Conservation (phyloP, 805 yeast species). For the Komagataella mondaviorum region DNA sequence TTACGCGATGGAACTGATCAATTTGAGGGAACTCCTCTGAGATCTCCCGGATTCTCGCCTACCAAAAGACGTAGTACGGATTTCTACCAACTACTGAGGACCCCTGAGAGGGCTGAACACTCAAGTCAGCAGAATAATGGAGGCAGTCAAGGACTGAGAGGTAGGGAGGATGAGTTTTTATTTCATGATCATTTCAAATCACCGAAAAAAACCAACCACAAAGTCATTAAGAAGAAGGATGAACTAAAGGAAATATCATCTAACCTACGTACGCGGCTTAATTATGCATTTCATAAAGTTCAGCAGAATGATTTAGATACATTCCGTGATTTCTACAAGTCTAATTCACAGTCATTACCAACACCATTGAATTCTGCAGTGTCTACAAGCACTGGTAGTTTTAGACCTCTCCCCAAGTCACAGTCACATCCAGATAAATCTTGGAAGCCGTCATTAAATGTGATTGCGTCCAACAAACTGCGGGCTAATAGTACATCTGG, state of each 20-base stretch:
- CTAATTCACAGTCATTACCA: not conserved
- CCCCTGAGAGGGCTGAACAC: conserved; percentile 15
- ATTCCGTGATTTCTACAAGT: not conserved
- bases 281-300: conserved; percentile 21
- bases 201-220: conserved; percentile 12
- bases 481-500: not conserved
- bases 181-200: conserved; percentile 15
- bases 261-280: conserved; percentile 20
- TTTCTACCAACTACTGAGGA: conserved; percentile 19
- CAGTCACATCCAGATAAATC: not conserved
- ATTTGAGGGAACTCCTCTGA: conserved; percentile 18
- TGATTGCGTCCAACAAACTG: not conserved
- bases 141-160: conserved; percentile 1
- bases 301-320: conserved; percentile 15
- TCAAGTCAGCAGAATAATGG: conserved; percentile 5
- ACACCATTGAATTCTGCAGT: not conserved
- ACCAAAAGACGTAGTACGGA: conserved; percentile 18
- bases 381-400: not conserved
- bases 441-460: not conserved
- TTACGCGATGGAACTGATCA: conserved; percentile 10
- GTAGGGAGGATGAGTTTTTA: conserved; percentile 15
- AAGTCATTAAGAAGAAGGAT: conserved; percentile 16
- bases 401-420: not conserved
- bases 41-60: conserved; percentile 19
- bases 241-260: conserved; percentile 22